Conservation (phyloP, 2,329 filamentous ascomycete genomes). For the Cylindrodendrum hubeiense region DNA sequence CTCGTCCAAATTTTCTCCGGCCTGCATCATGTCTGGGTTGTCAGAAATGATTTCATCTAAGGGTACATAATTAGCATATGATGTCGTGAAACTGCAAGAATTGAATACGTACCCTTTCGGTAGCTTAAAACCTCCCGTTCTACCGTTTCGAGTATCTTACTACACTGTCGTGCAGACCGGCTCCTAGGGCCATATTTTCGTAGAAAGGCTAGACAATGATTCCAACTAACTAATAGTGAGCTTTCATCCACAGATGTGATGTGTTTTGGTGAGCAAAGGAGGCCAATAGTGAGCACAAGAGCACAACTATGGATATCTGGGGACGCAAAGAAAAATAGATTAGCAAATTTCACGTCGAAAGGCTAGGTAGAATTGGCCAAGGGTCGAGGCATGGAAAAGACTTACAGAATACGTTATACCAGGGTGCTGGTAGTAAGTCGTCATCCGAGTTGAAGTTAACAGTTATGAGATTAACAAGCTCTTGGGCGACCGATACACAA, state of each 20-base stretch:
- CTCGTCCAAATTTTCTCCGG: neutral
- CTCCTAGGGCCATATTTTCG: neutral
- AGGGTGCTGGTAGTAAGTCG: neutral
- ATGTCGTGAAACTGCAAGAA: neutral
- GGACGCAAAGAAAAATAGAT: neutral
- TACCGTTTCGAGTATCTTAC: neutral
- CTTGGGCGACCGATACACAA: neutral
- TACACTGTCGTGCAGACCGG: neutral
- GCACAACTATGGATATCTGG: neutral
- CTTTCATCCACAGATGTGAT: neutral
- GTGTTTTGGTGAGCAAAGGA: neutral
- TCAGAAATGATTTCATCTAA: neutral
- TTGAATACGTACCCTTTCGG: neutral
- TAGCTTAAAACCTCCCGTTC: neutral
- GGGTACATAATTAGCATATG: neutral
- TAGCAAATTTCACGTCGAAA: neutral
- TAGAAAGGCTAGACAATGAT: neutral
- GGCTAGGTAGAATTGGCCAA: too few species aligned
- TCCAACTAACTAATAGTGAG: neutral
- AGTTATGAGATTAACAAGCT: neutral
- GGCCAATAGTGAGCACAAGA: neutral
- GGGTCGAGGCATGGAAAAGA: neutral
- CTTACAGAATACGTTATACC: neutral
- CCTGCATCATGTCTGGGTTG: neutral
- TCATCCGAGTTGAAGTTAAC: neutral